A percentile compares a stretch with the other conserved stretches of the same genome.
phyloP scores from a whole-genome alignment of 2,329 filamentous ascomycete species.

The Byssoonygena ceratinophila region DNA sequence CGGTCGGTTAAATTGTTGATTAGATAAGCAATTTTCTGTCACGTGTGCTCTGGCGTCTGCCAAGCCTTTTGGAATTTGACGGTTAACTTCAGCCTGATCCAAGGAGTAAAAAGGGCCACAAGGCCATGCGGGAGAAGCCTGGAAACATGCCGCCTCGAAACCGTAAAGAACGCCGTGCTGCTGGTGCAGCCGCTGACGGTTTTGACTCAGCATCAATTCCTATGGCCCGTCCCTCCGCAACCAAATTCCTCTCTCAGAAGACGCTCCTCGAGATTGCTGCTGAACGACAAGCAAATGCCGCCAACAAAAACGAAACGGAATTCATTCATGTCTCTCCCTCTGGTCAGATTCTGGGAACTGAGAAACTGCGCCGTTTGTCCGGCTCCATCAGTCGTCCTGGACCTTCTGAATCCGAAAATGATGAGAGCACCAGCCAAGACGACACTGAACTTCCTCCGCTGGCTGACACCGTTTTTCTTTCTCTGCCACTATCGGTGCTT shows the following conservation, averaged over 20 bases:
- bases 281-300: conserved; percentile 28
- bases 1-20: not conserved
- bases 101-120: too few relatives aligned
- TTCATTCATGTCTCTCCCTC: conserved; percentile 24
- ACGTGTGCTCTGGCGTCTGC: not conserved
- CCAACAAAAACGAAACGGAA: conserved; percentile 19
- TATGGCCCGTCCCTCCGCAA: conserved; percentile 23
- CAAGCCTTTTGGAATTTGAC: not conserved
- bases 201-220: conserved; percentile 24
- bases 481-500: conserved; percentile 34
- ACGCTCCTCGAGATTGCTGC: conserved; percentile 39
- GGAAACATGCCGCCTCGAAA: conserved; percentile 23
- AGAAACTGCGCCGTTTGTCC: conserved; percentile 14
- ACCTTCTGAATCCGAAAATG: conserved; percentile 12
- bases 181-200: conserved; percentile 18
- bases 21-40: not conserved
- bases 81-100: too few relatives aligned
- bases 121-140: too few relatives aligned
- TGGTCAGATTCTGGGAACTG: conserved; percentile 20
- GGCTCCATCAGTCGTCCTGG: conserved; percentile 12
- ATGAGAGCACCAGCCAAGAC: conserved; percentile 8
- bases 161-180: conserved; percentile 32
- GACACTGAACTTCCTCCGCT: conserved; percentile 28
- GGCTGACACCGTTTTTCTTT: conserved; percentile 36
- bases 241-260: conserved; percentile 11